Conservation (phyloP, 805 yeast species). For the Wickerhamomyces chambardii region DNA sequence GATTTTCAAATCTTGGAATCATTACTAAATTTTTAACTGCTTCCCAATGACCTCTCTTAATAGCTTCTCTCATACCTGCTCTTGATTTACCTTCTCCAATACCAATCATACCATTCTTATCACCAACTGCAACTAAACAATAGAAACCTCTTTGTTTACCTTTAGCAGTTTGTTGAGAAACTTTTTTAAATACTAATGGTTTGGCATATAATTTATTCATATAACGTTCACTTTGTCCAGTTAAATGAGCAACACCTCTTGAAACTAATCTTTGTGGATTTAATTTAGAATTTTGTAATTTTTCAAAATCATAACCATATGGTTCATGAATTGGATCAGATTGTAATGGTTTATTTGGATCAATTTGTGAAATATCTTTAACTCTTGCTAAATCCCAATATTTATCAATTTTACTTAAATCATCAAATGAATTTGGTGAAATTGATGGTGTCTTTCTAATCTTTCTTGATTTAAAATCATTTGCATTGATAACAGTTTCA, state of each 20-base stretch:
- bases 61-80: constrained; percentile 65
- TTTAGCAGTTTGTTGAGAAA: constrained; percentile 84
- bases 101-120: constrained; percentile 88
- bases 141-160: constrained; percentile 83
- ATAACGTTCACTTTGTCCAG: constrained; percentile 58
- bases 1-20: constrained; percentile 81
- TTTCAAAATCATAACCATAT: constrained; percentile 32
- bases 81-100: constrained; percentile 92
- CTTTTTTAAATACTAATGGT: constrained; percentile 68
- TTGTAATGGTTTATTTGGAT: constrained; percentile 45
- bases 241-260: constrained; percentile 46
- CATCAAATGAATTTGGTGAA: constrained; percentile 66
- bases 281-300: constrained; percentile 12
- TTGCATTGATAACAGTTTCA: constrained; percentile 65
- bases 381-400: constrained; percentile 59
- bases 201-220: constrained; percentile 53
- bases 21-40: constrained; percentile 80
- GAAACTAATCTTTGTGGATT: constrained; percentile 25
- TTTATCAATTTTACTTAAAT: constrained; percentile 61
- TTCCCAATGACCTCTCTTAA: constrained; percentile 83
- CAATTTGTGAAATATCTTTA: constrained; percentile 40
- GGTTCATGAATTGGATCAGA: constrained; percentile 45
- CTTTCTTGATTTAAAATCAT: constrained; percentile 39
- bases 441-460: constrained; percentile 36
- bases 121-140: constrained; percentile 86